phyloP scores from a whole-genome alignment of 805 yeast species.

The Nadsonia fulvescens region DNA sequence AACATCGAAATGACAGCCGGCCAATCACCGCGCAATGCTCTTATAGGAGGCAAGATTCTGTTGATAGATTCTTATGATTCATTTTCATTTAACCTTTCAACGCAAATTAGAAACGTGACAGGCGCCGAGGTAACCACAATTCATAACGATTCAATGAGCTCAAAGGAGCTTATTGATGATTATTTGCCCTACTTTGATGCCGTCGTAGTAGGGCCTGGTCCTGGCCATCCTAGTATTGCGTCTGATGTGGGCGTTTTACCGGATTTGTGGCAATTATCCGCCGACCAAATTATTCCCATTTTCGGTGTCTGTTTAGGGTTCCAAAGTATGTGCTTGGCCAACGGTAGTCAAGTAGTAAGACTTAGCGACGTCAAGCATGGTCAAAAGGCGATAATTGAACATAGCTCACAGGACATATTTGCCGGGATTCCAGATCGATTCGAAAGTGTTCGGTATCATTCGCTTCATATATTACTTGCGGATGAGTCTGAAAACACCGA shows the following conservation, averaged over 20 bases:
- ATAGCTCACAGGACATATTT: slow-evolving; percentile 23
- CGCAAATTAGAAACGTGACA: slow-evolving; percentile 34
- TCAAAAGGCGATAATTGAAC: slow-evolving; percentile 41
- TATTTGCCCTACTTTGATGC: slow-evolving; percentile 45
- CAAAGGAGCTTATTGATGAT: slow-evolving; percentile 18
- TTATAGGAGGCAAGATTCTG: too few species aligned
- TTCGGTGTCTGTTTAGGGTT: slow-evolving; percentile 90
- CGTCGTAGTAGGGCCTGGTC: slow-evolving; percentile 89
- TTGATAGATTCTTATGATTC: slow-evolving; percentile 91
- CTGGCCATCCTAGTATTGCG: slow-evolving; percentile 62
- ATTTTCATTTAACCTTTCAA: slow-evolving; percentile 66
- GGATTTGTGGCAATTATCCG: slow-evolving; percentile 27
- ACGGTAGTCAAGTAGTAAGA: slow-evolving; percentile 37
- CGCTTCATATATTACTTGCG: slow-evolving; percentile 35
- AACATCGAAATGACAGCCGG: too few species aligned
- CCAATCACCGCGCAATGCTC: too few species aligned
- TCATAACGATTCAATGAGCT: slow-evolving; percentile 39
- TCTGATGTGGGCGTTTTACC: slow-evolving; percentile 61
- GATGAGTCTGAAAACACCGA: slow-evolving; percentile 1
- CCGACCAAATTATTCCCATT: slow-evolving; percentile 35
- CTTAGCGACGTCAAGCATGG: slow-evolving; percentile 64
- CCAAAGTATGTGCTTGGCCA: slow-evolving; percentile 54
- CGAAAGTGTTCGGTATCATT: slow-evolving; percentile 76
- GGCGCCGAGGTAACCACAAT: slow-evolving; percentile 34
- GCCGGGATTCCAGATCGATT: slow-evolving; percentile 26